Percentiles rank a stretch among this genome's conserved stretches.
phyloP scores from a whole-genome alignment of 2,329 filamentous ascomycete genomes.

The Colletotrichum trifolii region DNA sequence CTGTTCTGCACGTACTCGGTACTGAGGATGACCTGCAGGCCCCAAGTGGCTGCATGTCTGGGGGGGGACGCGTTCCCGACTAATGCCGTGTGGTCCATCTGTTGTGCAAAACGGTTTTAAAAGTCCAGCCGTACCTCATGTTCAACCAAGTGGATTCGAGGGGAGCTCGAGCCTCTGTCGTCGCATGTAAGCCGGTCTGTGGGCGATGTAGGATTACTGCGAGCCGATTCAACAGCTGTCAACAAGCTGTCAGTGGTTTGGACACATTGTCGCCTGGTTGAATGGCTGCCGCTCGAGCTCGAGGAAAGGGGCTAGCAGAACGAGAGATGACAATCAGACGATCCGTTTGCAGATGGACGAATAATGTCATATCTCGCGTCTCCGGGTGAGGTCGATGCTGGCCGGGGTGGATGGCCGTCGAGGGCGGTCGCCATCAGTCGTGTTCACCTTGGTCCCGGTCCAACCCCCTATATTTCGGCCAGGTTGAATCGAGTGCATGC shows the following conservation, averaged over 20 bases:
- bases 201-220: not conserved
- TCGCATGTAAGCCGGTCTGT: conserved; percentile 6
- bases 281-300: conserved; percentile 8
- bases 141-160: conserved; percentile 15
- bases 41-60: conserved; percentile 24
- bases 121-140: not conserved
- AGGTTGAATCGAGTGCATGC: not conserved
- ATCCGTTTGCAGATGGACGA: conserved; percentile 1
- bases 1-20: conserved; percentile 20
- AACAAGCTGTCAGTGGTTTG: not conserved
- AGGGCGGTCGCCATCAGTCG: not conserved
- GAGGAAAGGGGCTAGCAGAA: not conserved
- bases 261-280: conserved; percentile 14
- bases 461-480: conserved; percentile 5
- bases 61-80: conserved; percentile 15
- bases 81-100: not conserved
- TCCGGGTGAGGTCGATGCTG: conserved; percentile 2
- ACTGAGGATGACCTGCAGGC: conserved; percentile 25
- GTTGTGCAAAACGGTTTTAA: conserved; percentile 1
- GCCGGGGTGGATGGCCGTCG: conserved; percentile 7
- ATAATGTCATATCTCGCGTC: conserved; percentile 10
- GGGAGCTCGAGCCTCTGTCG: conserved; percentile 28
- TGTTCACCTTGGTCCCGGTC: not conserved
- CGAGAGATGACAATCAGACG: not conserved
- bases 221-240: conserved; percentile 4